Base-by-base conservation (phyloP, 345 rosid species). In the Citrus maxima region DNA sequence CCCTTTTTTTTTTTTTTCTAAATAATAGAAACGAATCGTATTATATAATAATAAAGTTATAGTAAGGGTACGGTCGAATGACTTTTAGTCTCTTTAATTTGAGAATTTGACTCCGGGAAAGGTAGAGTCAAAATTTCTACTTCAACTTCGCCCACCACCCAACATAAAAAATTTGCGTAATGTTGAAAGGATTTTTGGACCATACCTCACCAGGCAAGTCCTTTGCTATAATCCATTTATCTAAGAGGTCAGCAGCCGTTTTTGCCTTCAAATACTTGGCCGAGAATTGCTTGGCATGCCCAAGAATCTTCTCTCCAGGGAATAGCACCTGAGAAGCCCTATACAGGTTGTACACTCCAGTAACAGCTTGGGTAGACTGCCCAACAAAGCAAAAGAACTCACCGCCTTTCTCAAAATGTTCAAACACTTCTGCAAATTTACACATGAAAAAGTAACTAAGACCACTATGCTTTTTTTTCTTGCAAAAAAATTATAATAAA, bases 131-230 rank as follows among this genome's bases (percentile, higher is more conserved):
- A 12, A 3, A 42, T 42, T 42, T 42, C 51, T 12, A 0, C 51
- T 46, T 13, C 16, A 46, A 46, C 51, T 46, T 46, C 13, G 51
- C 51, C 51, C 51, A 13, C 16, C 51, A 13, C 51, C 51, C 10
- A 46, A 46, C 51, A 0, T 46, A 46, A 46, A 46, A 54, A 54
- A 6, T 5, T 54, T 18, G 6, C 7, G 18, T 21, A n/a, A 49
- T 16, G 24, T 70, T 8, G 1, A 51, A 34, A 30, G 8, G 7
- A 28, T 30, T 62, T 72, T 46, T 58, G 10, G 6, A 46, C 8
- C 74, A 16, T 83, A 96, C 99, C 95, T 97, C 99, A 40, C 98
- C 96, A 10, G 97, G 92, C 54, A 97, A 83, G 85, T 97, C 99
- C 80, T 94, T 97, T 76, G 90, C 90, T 62, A 94, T 94, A 65